Evolutionary conservation across 352 stramenopile genomes (phyloP), one percentile per base, ranked within the genome.

Genomic region (Phytophthora pluvialis): DNA sequence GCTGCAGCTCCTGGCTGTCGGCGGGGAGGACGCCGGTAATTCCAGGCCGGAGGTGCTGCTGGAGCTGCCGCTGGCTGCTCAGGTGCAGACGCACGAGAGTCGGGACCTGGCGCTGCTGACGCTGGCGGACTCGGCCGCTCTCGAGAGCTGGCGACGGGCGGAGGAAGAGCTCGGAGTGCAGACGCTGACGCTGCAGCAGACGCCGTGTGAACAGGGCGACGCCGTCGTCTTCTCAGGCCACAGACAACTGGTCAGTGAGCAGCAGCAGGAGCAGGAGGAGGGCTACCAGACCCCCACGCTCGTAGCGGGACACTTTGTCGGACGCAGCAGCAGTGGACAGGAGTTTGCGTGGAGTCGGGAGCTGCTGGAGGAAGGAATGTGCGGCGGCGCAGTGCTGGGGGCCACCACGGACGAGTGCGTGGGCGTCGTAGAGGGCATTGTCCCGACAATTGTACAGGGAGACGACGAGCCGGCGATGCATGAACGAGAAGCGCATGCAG

Each of bases 281-380:
- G 40, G 65, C 4, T 60, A 54, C 13, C 61, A 60, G 59, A 73
- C 58, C 15, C 79, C 81, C 3, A 88, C 81, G 63, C 55, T 76
- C 21, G 78, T 93, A 12, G 16, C 55, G 4, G 86, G 86, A 36
- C 67, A 77, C 26, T 94, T 89, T 66, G 72, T 92, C 4, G 86
- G 78, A 13, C 60, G 85, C 45, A 90, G 72, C 51, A 52, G 56
- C 4, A 74, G 85, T 33, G 68, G 81, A 33, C 86, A 94, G 54
- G 82, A 78, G 46, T 94, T 94, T 42, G 83, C 81, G 1, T 89
- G 72, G 79, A 94, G 82, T 67, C 72, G 84, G 47, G 73, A 89
- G 50, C 69, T 93, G 9, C 56, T 94, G 31, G 79, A 89, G 52
- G 83, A 94, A 73, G 86, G 86, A 26, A 94, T 94, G 86, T 94